A percentile compares a stretch with the other conserved stretches of the same genome.
phyloP scores from a whole-genome alignment of 2,329 filamentous ascomycete species.

The Clonostachys rhizophaga region DNA sequence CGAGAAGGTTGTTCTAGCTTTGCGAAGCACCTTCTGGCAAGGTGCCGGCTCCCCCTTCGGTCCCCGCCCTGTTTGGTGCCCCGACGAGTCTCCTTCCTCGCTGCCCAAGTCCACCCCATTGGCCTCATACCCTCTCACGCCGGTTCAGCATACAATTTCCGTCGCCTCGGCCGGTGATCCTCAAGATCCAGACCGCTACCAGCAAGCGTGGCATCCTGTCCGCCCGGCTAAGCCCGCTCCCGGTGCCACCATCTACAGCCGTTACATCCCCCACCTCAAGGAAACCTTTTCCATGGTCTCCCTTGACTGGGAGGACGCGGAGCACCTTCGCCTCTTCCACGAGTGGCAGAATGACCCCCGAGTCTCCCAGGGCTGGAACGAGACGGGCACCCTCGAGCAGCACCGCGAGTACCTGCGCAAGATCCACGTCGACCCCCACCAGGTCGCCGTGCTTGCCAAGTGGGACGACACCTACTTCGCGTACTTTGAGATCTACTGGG shows the following conservation, averaged over 20 bases:
- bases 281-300: constrained; percentile 77
- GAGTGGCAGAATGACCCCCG: constrained; percentile 81
- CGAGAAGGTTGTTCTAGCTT: constrained; percentile 31
- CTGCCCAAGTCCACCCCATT: constrained; percentile 24
- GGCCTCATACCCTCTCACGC: constrained; percentile 41
- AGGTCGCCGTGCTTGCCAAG: constrained; percentile 63
- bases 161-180: constrained; percentile 30
- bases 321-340: constrained; percentile 69
- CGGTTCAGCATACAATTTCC: constrained; percentile 39
- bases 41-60: constrained; percentile 65
- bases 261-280: constrained; percentile 70
- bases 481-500: constrained; percentile 80
- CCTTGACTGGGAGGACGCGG: constrained; percentile 59
- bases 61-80: constrained; percentile 57
- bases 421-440: constrained; percentile 67
- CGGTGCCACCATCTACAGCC: constrained; percentile 69
- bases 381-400: constrained; percentile 70
- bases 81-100: constrained; percentile 33
- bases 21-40: constrained; percentile 62
- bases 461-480: constrained; percentile 70
- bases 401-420: constrained; percentile 67
- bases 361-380: constrained; percentile 76
- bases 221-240: constrained; percentile 68
- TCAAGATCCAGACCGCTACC: constrained; percentile 28
- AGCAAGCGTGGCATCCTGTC: constrained; percentile 64